Evolutionary conservation across 78 protist species (phyloP).

Genomic region (Chrysochromulina tobinii): DNA sequence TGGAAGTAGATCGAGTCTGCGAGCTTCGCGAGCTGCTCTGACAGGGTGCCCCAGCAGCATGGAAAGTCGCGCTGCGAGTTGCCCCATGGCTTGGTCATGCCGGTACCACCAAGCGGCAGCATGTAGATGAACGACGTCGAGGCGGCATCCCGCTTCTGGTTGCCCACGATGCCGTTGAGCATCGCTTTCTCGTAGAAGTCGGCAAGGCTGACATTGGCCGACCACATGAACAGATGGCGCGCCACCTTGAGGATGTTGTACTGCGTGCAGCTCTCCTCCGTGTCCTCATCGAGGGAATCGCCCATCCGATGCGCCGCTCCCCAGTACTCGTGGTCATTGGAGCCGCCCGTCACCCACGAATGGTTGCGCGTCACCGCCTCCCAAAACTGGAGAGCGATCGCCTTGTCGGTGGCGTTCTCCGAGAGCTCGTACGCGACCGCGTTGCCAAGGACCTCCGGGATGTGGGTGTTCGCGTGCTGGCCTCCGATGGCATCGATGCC

Average conservation of each 20-base stretch:
- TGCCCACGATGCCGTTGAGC: background rate
- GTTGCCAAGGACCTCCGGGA: background rate
- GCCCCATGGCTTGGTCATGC: background rate
- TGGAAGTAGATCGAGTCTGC: background rate
- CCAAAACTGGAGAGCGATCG: background rate
- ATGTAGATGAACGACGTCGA: conserved; percentile 1
- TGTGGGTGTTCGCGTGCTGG: background rate
- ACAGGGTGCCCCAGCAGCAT: conserved; percentile 17
- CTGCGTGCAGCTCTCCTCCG: conserved; percentile 4
- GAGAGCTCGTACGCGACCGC: background rate
- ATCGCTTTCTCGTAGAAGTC: conserved; percentile 4
- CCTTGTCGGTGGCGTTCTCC: background rate
- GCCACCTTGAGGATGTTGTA: background rate
- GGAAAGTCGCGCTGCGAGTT: background rate
- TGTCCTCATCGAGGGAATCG: background rate
- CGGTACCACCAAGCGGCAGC: conserved; percentile 9
- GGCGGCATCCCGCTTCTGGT: background rate
- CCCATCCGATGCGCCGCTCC: background rate
- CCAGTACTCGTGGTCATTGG: background rate
- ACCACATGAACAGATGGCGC: background rate
- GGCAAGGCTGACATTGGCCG: background rate
- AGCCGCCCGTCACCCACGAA: conserved; percentile 1
- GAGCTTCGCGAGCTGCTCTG: background rate
- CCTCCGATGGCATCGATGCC: background rate
- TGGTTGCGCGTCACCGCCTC: background rate